A percentile compares a stretch with the other conserved stretches of the same genome.
phyloP scores from a whole-genome alignment of 306 rosid genomes.

The Leucaena leucocephala region DNA sequence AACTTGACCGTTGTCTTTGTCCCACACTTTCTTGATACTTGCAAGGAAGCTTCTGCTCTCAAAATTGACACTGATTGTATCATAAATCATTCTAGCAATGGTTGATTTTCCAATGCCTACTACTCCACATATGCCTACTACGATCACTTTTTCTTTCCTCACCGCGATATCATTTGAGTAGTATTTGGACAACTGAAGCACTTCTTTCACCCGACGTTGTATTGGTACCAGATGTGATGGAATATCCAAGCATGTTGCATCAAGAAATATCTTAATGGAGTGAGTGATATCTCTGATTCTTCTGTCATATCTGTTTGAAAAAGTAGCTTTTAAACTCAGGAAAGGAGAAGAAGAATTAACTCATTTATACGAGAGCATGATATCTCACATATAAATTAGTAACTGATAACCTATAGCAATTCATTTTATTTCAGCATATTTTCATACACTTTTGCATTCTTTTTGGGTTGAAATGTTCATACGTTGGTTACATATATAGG shows the following conservation, averaged over 20 bases:
- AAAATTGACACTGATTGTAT: not conserved
- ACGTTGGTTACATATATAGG: no score
- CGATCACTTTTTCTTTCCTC: not conserved
- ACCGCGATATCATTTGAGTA: not conserved
- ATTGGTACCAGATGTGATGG: not conserved
- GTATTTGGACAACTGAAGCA: not conserved
- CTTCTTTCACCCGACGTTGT: not conserved
- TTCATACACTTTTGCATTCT: no score
- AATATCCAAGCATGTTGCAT: not conserved
- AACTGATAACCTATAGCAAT: no score
- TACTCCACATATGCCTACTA: not conserved
- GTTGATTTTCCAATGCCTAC: constrained; percentile 4
- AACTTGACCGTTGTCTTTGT: not conserved
- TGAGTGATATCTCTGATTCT: not conserved
- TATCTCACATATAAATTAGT: not conserved
- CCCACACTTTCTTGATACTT: not conserved
- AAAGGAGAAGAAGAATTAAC: no score
- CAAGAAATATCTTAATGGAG: not conserved
- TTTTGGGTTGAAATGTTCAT: no score
- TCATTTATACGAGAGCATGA: no score
- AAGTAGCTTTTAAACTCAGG: not conserved
- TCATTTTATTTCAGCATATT: no score
- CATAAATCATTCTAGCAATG: not conserved
- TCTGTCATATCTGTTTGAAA: not conserved
- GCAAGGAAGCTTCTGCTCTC: not conserved